Base-by-base conservation (phyloP, 768 basidiomycete species). In the Galerina marginata region DNA sequence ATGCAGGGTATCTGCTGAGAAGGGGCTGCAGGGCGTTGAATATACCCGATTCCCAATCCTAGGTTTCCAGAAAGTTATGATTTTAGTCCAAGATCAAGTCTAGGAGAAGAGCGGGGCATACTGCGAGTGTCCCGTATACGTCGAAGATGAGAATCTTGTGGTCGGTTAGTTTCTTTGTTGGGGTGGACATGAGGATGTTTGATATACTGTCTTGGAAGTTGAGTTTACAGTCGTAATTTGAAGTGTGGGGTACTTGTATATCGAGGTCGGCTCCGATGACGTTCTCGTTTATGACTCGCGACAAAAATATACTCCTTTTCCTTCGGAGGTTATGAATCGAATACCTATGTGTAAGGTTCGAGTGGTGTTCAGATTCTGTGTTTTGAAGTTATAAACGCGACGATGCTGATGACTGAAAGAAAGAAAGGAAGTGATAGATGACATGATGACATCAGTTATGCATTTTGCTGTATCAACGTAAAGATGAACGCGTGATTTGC, bases 11-110 rank as follows among this genome's bases (percentile, higher is more conserved):
- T 20, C 74, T 74, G 23, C 71, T 67, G 45, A 89, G 76, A 33
- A 89, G 74, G 1, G 86, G 88, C 45, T 77, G 68, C 33, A 92
- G 77, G 0, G 77, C 81, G 11, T 76, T 69, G 72, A 81, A 83
- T 52, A 93, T 81, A 14, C 88, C 87, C 5, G 82, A 79, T 72
- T 92, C 90, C 91, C 91, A 92, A 71, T 93, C 87, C 81, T 88
- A 56, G 39, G 39, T 40, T 29, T 25, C 43, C 12, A 43, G 33
- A 14, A 16, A 25, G 9, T 11, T 25, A 40, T 15, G 44, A 45
- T 57, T 36, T 20, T 48, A 53, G 20, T 23, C 4, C 23, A 48
- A 12, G 26, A 50, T 33, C 29, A 11, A 42, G 25, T 12, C 58
- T 26, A 33, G 39, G 25, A 9, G 16, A 16, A 26, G 10, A 3